phyloP scores from a whole-genome alignment of 148 eudicot species.

The Dysphania ambrosioides region DNA sequence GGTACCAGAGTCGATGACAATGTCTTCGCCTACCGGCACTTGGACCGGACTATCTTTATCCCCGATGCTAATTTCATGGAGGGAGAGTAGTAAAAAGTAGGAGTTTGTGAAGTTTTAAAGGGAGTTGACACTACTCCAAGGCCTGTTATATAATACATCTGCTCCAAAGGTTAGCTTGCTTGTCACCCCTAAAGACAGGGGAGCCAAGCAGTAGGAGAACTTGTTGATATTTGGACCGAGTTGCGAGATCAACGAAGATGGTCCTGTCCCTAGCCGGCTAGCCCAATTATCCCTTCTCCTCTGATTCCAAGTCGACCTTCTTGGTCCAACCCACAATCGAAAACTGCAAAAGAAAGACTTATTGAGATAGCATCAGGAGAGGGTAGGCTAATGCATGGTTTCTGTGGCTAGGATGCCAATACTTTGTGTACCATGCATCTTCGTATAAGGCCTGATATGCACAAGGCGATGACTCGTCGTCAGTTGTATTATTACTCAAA shows the following conservation, averaged over 20 bases:
- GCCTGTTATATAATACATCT: conserved; percentile 20
- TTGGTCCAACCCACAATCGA: conserved; percentile 37
- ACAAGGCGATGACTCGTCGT: conserved; percentile 7
- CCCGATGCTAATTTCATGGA: conserved; percentile 7
- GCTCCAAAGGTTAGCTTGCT: conserved; percentile 37
- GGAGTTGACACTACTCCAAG: conserved; percentile 30
- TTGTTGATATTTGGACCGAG: conserved; percentile 29
- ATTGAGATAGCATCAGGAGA: not conserved
- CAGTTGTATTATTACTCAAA: not conserved
- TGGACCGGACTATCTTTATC: not conserved
- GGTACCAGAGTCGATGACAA: conserved; percentile 39
- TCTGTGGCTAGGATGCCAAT: conserved; percentile 20
- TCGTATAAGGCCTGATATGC: conserved; percentile 13
- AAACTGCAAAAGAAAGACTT: conserved; percentile 4
- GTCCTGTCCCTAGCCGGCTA: conserved; percentile 43
- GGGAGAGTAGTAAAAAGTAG: conserved; percentile 23
- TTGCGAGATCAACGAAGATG: conserved; percentile 36
- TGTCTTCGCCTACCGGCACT: not conserved
- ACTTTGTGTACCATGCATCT: conserved; percentile 18
- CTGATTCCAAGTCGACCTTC: not conserved
- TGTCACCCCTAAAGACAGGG: conserved; percentile 9
- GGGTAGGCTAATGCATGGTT: conserved; percentile 14
- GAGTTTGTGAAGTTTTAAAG: not conserved
- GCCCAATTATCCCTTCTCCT: conserved; percentile 39
- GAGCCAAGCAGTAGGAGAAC: conserved; percentile 44